Evolutionary conservation across 2,329 filamentous ascomycete genomes (phyloP).

Genomic region (Alternaria triticimaculans): DNA sequence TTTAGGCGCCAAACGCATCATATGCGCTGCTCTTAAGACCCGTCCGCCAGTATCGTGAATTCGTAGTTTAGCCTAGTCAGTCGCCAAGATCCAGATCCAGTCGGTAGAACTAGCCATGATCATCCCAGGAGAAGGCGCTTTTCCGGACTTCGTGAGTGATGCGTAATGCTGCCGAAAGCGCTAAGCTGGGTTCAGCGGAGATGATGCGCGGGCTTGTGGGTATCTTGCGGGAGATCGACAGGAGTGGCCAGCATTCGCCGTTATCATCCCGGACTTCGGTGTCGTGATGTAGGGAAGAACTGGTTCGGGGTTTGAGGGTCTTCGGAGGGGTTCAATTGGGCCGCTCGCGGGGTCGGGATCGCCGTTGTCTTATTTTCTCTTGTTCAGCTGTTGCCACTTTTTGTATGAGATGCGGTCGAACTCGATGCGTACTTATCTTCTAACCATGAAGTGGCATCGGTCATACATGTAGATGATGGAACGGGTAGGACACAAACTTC

Average conservation of each 20-base stretch:
- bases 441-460: neutral
- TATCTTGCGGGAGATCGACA: slow-evolving; percentile 7
- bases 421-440: neutral
- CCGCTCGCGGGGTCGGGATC: neutral
- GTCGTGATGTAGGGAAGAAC: neutral
- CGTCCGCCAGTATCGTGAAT: neutral
- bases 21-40: neutral
- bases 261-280: neutral
- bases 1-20: neutral
- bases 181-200: neutral
- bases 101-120: neutral
- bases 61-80: neutral
- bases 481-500: neutral
- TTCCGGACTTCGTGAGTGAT: neutral
- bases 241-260: neutral
- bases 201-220: neutral
- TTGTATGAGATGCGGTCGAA: neutral
- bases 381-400: neutral
- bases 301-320: neutral
- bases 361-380: neutral
- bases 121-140: neutral
- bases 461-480: neutral
- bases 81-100: neutral
- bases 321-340: neutral
- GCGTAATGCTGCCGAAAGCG: neutral